phyloP scores from a whole-genome alignment of 371 early-diverging fungal genomes.

The Smittium mucronatum region DNA sequence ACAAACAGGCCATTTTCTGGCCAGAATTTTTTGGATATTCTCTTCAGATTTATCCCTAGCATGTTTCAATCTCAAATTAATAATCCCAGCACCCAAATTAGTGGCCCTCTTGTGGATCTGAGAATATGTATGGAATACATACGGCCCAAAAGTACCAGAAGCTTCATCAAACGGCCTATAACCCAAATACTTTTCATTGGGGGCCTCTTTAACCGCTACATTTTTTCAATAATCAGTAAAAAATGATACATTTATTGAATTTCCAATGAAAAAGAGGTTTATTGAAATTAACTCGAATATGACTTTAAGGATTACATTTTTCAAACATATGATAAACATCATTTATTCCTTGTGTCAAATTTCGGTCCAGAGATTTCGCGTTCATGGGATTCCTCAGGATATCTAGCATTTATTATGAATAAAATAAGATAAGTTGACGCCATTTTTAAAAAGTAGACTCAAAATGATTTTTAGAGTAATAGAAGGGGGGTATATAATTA shows the following conservation, averaged over 20 bases:
- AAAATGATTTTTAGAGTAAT: not conserved
- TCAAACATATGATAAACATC: constrained; percentile 24
- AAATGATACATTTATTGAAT: not conserved
- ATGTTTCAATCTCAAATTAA: constrained; percentile 16
- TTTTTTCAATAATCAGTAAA: no score
- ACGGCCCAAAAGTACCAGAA: constrained; percentile 37
- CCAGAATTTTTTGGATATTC: not conserved
- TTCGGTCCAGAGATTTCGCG: not conserved
- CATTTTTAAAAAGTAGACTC: not conserved
- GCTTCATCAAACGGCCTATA: constrained; percentile 34
- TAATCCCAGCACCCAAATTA: constrained; percentile 45
- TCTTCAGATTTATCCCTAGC: constrained; percentile 9
- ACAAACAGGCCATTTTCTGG: constrained; percentile 34
- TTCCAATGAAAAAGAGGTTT: not conserved
- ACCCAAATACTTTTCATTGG: constrained; percentile 41
- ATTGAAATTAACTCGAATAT: not conserved
- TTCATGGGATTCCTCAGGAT: not conserved
- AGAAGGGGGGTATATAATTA: not conserved
- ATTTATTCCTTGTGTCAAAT: constrained; percentile 8
- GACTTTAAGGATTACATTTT: not conserved
- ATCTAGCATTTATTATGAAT: no score
- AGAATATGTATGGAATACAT: constrained; percentile 48
- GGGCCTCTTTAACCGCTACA: constrained; percentile 13
- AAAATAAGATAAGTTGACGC: no score
- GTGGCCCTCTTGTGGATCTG: constrained; percentile 40